Evolutionary conservation across 129 eudicot species (phyloP).

Genomic region (Escallonia rubra): DNA sequence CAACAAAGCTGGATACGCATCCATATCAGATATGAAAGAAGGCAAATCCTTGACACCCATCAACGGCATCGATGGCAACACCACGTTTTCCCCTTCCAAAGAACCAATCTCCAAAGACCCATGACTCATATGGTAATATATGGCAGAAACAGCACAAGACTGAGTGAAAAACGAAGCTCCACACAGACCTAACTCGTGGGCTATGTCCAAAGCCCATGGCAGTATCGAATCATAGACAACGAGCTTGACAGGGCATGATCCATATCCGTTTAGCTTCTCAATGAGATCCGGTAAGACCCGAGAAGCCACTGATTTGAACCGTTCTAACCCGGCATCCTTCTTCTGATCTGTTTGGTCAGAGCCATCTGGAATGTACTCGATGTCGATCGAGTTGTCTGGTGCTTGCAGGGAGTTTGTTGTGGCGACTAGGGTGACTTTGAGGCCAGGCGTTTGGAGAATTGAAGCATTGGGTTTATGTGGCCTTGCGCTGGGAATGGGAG

Average conservation of each 20-base stretch:
- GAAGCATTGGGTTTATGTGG: conserved; percentile 20
- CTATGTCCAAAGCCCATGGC: conserved; percentile 2
- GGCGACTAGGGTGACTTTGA: conserved; percentile 40
- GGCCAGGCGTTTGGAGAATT: conserved; percentile 10
- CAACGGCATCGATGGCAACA: conserved; percentile 30
- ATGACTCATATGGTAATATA: background rate
- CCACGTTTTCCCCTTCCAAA: background rate
- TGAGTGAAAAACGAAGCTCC: conserved; percentile 5
- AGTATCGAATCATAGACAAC: background rate
- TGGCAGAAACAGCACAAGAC: conserved; percentile 8
- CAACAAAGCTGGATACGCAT: conserved; percentile 12
- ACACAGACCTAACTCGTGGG: background rate
- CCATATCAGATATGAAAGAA: conserved; percentile 19
- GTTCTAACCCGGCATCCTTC: background rate
- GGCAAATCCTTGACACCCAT: conserved; percentile 37
- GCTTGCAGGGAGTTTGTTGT: conserved; percentile 21
- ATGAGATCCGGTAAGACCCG: background rate
- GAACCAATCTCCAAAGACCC: background rate
- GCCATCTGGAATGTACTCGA: conserved; percentile 62
- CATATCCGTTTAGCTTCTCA: background rate
- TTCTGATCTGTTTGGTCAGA: conserved; percentile 25
- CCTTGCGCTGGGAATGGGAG: conserved; percentile 17
- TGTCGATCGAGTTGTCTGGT: conserved; percentile 13
- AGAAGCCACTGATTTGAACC: background rate
- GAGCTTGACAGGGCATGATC: background rate